Conservation (phyloP, 345 rosid genomes). For the Bruguiera gymnorhiza region DNA sequence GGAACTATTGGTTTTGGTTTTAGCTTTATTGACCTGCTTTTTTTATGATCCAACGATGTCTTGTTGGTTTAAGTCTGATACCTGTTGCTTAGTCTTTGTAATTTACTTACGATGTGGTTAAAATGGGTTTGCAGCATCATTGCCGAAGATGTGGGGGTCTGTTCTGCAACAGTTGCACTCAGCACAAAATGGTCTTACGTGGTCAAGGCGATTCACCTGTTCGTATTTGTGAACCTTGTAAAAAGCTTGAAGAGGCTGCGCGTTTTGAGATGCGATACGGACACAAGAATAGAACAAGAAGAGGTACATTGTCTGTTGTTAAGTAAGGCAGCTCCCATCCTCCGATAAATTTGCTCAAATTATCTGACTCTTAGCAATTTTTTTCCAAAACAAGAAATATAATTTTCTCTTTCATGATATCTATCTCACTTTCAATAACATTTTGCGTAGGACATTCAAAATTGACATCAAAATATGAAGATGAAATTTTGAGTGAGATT, state of each 20-base stretch:
- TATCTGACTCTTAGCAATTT: no score
- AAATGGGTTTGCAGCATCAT: slow-evolving; percentile 62
- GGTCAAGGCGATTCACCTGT: slow-evolving; percentile 94
- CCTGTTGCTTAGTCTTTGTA: background rate
- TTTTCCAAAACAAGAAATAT: no score
- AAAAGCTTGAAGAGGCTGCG: slow-evolving; percentile 82
- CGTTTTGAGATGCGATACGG: slow-evolving; percentile 84
- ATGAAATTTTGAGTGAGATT: slow-evolving; percentile 66
- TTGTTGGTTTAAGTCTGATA: background rate
- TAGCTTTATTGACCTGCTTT: no score
- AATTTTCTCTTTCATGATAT: background rate
- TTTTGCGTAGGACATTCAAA: slow-evolving; percentile 51
- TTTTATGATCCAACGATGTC: no score
- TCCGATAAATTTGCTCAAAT: no score
- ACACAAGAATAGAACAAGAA: slow-evolving; percentile 46
- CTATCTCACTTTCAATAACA: slow-evolving; percentile 1
- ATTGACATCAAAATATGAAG: slow-evolving; percentile 42
- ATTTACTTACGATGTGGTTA: slow-evolving; percentile 5
- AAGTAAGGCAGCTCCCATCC: no score
- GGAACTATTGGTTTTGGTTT: no score
- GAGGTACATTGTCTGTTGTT: slow-evolving; percentile 38
- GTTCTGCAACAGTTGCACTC: slow-evolving; percentile 75
- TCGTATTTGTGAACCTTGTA: slow-evolving; percentile 91
- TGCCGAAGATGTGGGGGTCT: slow-evolving; percentile 95
- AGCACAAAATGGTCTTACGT: slow-evolving; percentile 70